These are phyloP conservation scores for Chlamydomonas incerta DNA, from an alignment of 139 green algal species.

Conservation along the genomic window DNA sequence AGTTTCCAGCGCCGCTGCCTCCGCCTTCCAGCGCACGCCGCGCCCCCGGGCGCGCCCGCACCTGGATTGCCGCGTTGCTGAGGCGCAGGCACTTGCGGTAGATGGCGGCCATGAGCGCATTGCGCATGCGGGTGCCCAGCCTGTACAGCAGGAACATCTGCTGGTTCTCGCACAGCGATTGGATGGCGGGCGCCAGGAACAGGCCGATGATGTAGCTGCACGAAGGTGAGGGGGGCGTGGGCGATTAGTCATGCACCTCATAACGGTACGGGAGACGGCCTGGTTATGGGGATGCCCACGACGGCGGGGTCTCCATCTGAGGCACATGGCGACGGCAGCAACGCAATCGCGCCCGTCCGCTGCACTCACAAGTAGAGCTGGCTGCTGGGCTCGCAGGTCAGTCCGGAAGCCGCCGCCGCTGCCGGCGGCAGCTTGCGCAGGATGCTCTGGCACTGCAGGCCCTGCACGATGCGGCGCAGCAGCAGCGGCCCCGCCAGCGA, in stretches of 20 bases:
- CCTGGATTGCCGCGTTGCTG: constrained; percentile 54
- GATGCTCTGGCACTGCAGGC: constrained; percentile 43
- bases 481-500: constrained; percentile 69
- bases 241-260: no score
- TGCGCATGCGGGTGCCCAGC: constrained; percentile 68
- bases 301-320: no score
- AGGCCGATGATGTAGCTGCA: constrained; percentile 70
- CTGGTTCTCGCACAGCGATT: constrained; percentile 70
- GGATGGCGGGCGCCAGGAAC: constrained; percentile 76
- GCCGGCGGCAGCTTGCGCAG: background rate
- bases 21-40: background rate
- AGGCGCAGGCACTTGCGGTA: constrained; percentile 89
- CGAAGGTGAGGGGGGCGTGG: no score
- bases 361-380: constrained; percentile 74
- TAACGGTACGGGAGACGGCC: no score
- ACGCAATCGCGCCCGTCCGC: no score
- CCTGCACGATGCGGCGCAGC: constrained; percentile 59
- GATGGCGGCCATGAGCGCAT: constrained; percentile 86
- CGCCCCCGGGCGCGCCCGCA: background rate
- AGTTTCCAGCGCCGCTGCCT: no score
- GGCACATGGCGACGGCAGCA: no score
- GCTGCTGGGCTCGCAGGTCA: constrained; percentile 20
- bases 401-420: background rate
- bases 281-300: no score
- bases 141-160: constrained; percentile 63